phyloP scores from a whole-genome alignment of 345 rosid genomes.

The Kandelia obovata region DNA sequence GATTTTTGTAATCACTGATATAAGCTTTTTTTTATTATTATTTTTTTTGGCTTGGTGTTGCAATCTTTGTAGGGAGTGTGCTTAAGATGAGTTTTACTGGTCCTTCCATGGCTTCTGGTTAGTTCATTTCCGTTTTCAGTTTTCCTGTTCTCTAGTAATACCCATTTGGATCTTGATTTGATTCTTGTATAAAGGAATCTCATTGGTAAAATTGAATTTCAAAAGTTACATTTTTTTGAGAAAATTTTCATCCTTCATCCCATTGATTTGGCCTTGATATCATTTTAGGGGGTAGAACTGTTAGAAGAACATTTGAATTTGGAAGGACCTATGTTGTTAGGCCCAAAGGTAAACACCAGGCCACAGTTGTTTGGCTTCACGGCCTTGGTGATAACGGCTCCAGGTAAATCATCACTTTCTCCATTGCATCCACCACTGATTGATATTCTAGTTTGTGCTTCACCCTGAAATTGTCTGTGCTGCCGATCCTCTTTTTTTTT shows the following conservation, averaged over 20 bases:
- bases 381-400: constrained; percentile 97
- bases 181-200: not conserved
- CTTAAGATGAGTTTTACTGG: constrained; percentile 72
- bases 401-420: constrained; percentile 43
- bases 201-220: not conserved
- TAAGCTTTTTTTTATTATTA: not conserved
- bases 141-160: not conserved
- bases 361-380: constrained; percentile 94
- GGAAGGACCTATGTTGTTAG: constrained; percentile 92
- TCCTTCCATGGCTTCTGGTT: constrained; percentile 65
- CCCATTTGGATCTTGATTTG: not conserved
- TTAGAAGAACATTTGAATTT: constrained; percentile 34
- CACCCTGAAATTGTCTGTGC: too few species aligned
- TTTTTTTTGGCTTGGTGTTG: not conserved
- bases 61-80: constrained; percentile 16
- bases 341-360: constrained; percentile 97
- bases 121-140: constrained; percentile 23
- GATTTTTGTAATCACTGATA: constrained; percentile 1
- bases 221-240: not conserved
- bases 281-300: constrained; percentile 21
- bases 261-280: not conserved
- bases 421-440: not conserved
- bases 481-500: too few species aligned
- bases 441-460: not conserved
- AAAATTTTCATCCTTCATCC: not conserved